Conservation (phyloP, 306 rosid genomes). For the Sphenostylis stenocarpa region DNA sequence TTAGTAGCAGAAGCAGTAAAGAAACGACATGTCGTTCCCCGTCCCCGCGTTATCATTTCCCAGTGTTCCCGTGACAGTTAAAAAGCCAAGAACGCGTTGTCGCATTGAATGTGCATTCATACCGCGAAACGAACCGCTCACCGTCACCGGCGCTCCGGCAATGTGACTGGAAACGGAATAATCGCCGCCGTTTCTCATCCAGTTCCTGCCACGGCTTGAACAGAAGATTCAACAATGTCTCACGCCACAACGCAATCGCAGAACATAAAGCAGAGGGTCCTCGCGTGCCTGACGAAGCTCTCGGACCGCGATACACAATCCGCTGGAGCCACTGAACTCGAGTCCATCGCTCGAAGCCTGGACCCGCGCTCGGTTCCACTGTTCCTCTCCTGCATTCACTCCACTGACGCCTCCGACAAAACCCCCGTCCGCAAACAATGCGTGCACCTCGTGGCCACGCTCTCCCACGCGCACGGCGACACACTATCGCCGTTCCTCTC, state of each 20-base stretch:
- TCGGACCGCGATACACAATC: slow-evolving; percentile 79
- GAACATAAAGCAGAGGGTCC: slow-evolving; percentile 61
- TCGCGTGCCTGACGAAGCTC: slow-evolving; percentile 74
- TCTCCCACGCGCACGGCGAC: slow-evolving; percentile 63
- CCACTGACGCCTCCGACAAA: slow-evolving; percentile 72
- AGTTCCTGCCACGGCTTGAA: neutral
- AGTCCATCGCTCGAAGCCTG: slow-evolving; percentile 60
- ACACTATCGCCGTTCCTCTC: slow-evolving; percentile 59
- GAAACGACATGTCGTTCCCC: neutral
- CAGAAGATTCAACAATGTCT: slow-evolving; percentile 38
- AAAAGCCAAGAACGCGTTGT: slow-evolving; percentile 17
- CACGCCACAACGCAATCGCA: slow-evolving; percentile 40
- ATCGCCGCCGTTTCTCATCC: neutral
- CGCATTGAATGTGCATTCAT: neutral
- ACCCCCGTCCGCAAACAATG: slow-evolving; percentile 70
- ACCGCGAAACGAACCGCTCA: neutral
- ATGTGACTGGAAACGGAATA: slow-evolving; percentile 48
- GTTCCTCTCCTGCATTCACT: slow-evolving; percentile 66
- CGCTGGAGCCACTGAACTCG: slow-evolving; percentile 57
- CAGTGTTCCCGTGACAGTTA: slow-evolving; percentile 15
- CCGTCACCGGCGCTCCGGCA: slow-evolving; percentile 33
- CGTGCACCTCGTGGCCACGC: slow-evolving; percentile 52
- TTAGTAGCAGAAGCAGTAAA: neutral
- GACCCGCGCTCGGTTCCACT: slow-evolving; percentile 44
- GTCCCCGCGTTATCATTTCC: neutral